Evolutionary conservation across 129 eudicot species (phyloP).

Genomic region (Rutidosis leptorrhynchoides): DNA sequence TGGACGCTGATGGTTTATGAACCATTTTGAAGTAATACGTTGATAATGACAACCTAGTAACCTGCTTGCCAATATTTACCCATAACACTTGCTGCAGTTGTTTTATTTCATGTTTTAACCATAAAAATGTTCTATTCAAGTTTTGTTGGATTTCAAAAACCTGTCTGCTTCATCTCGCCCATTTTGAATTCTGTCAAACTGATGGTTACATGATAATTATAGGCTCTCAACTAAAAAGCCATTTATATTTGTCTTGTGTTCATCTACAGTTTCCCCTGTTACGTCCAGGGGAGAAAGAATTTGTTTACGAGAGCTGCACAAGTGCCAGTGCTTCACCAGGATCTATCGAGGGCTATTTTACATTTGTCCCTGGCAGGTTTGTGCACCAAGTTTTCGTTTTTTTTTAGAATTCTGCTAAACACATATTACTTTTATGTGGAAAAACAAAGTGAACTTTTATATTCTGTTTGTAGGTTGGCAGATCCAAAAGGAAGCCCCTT

Average conservation of each 20-base stretch:
- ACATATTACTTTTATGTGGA: background rate
- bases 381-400: background rate
- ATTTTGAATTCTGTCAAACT: background rate
- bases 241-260: conserved; percentile 10
- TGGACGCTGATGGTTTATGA: too few relatives aligned
- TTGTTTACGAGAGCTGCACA: conserved; percentile 77
- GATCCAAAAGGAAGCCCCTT: conserved; percentile 62
- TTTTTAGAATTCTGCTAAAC: background rate
- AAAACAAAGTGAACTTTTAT: background rate
- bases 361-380: conserved; percentile 87
- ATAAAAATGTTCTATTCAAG: too few relatives aligned
- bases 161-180: background rate
- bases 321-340: conserved; percentile 40
- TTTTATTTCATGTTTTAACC: too few relatives aligned
- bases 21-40: too few relatives aligned
- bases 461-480: conserved; percentile 44
- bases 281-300: conserved; percentile 62
- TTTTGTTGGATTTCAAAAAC: too few relatives aligned
- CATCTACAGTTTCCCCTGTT: conserved; percentile 67
- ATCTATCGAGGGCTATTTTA: conserved; percentile 81
- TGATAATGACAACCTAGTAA: too few relatives aligned
- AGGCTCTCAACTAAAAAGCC: background rate
- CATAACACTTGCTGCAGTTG: too few relatives aligned
- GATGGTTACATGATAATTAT: background rate
- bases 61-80: too few relatives aligned